Conservation (phyloP, 495 filamentous ascomycete genomes). For the Trichoderma reesei region DNA sequence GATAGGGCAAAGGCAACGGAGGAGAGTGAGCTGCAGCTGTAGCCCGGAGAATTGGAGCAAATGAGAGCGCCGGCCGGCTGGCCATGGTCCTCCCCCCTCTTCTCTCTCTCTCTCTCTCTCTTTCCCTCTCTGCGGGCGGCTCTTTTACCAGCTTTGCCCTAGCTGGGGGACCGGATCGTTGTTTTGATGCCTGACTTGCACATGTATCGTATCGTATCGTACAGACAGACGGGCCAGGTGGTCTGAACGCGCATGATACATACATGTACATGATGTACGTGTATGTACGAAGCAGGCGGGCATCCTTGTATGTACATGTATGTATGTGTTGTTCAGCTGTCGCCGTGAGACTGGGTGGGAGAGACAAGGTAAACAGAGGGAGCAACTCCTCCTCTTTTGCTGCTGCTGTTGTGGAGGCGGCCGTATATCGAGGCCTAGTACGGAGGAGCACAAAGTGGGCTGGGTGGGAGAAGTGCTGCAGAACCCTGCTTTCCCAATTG, state of each 20-base stretch:
- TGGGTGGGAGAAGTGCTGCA: background rate
- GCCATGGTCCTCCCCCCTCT: background rate
- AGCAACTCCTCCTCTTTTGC: background rate
- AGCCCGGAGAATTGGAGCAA: background rate
- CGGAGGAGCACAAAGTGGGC: background rate
- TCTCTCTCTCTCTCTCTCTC: background rate
- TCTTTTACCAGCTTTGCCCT: constrained; percentile 6
- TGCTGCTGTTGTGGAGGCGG: background rate
- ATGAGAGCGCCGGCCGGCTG: background rate
- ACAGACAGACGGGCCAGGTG: background rate
- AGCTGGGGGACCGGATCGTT: background rate
- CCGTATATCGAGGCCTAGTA: constrained; percentile 7
- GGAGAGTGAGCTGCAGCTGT: background rate
- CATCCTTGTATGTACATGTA: background rate
- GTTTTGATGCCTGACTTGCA: constrained; percentile 3
- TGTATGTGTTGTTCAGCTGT: constrained; percentile 9
- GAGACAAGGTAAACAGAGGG: background rate
- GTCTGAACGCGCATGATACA: background rate
- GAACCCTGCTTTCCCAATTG: background rate
- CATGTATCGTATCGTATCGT: background rate
- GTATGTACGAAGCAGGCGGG: background rate
- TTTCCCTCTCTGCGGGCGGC: background rate
- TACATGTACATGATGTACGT: background rate
- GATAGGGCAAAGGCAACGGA: background rate
- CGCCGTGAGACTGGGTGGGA: background rate